Base-by-base conservation (phyloP, 2,329 filamentous ascomycete genomes). In the Aureobasidium sp. region DNA sequence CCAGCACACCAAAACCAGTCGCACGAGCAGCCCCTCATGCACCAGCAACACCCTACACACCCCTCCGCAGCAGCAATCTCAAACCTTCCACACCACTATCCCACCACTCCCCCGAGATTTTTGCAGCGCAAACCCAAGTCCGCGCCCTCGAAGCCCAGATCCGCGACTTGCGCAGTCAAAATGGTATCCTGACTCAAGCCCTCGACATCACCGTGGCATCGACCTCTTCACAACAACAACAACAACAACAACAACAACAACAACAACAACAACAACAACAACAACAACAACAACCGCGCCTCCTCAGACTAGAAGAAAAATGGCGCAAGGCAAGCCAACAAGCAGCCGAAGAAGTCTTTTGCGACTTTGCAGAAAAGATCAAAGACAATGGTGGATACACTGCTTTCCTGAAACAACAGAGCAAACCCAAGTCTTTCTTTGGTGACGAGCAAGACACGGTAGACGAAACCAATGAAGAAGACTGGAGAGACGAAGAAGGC, bases 291-390 rank as follows among this genome's bases (percentile, higher is more conserved):
- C 9, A 19, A n/a, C 11, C 76, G 77, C 44, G 81, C 85, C 68
- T 77, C 81, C 65, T 67, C 64, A 2, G 73, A 72, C 3, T 67
- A 66, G 45, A 73, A 73, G 61, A 82, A 85, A 88, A 62, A 70
- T 91, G 88, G 88, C 82, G 78, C 50, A 72, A 69, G 0, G 82
- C 84, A 19, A 83, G 82, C 63, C 79, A 85, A 64, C 74, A 79
- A 54, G 86, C 85, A 7, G 87, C 87, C 1, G 87, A 90, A 66
- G 85, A 88, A 68, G 74, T 89, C 12, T 90, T 87, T 70, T 78
- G 74, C 27, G 74, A 77, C 22, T 83, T 86, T 24, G 79, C 80
- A 64, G 84, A 86, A 70, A 75, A 83, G 60, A 78, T 88, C 39
- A 77, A 83, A 67, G 75, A 81, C 66, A 86, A 87, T 81, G 85